Base-by-base conservation (phyloP, 2,329 filamentous ascomycete species). In the Dactylellina cionopaga region DNA sequence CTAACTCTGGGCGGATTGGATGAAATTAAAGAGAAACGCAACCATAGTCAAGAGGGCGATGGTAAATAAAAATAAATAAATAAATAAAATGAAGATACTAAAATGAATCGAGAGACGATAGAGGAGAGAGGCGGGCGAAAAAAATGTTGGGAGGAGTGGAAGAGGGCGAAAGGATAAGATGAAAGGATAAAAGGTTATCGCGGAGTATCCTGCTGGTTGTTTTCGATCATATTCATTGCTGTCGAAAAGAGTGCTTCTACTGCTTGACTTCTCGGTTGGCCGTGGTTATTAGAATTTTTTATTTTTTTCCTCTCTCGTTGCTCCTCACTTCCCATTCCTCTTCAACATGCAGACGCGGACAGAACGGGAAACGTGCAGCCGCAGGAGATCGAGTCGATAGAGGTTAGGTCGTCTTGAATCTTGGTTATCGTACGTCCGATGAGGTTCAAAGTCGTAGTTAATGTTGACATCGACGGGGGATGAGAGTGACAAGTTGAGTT, bases 201-300 rank as follows among this genome's bases (percentile, higher is more conserved):
- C 55, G 56, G 56, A 47, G 56, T 62, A 6, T 51, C 56, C 56
- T 62, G n/a, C n/a, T n/a, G n/a, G n/a, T n/a, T n/a, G n/a, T n/a
- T n/a, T n/a, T n/a, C n/a, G n/a, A n/a, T n/a, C n/a, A n/a, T n/a
- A n/a, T n/a, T n/a, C n/a, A n/a, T n/a, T n/a, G n/a, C n/a, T n/a
- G n/a, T n/a, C n/a, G n/a, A n/a, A n/a, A n/a, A n/a, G n/a, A 13
- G 37, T 43, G 37, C n/a, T 43, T 7, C 15, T 17, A n/a, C 4
- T 4, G 17, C n/a, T 19, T 17, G 41, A 35, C 6, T 44, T 44
- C 41, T 44, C 41, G 41, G 41, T 22, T 22, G 19, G 41, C 41
- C 19, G 15, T 44, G 41, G 25, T 44, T n/a, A 17, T 22, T 2
- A 22, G 13, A 17, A 17, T 44, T 44, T 44, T 44, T 9, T 6